Evolutionary conservation across 139 green algal species (phyloP), one percentile per base, ranked within the genome.

Genomic region (Coccomyxa sp.): DNA sequence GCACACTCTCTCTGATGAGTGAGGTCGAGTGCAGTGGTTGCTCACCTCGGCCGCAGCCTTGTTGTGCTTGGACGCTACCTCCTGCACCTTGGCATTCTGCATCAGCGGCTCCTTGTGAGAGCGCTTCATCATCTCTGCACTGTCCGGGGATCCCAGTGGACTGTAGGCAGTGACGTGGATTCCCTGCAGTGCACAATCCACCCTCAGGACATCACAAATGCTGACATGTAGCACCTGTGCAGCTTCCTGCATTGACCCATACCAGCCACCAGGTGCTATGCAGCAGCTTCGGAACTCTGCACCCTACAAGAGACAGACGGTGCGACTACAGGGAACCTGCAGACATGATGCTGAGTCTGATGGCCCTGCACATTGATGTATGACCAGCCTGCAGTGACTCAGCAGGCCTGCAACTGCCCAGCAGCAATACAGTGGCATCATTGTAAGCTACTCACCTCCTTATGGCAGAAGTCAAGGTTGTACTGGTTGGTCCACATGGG

Each of bases 161-260:
- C 88, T 93, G 88, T 95, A 98, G 6, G 93, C 93, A 2, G 94
- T 97, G 16, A 98, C 84, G 77, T 98, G 95, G 69, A 99, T 92
- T 39, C 81, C 78, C 36, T 86, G 74, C 14, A 64, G 14, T 7
- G 33, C 12, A 24, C 58, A 71, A n/a, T n/a, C n/a, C n/a, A n/a
- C n/a, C n/a, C n/a, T n/a, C n/a, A n/a, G n/a, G n/a, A n/a, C n/a
- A n/a, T n/a, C n/a, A n/a, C n/a, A n/a, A n/a, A 64, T 64, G 50
- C 2, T 3, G 2, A 64, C 3, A 64, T 1, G 50, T 18, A 64
- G 50, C 50, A 58, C 12, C 14, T 27, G 10, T 10, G 10, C 44
- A 58, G 44, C 14, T 58, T 14, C 44, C 44, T 58, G 10, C 44
- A 58, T 27, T 14, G 44, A 58, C 14, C 14, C n/a, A n/a, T n/a